Conservation (phyloP, 306 rosid genomes). For the Inga laurina region DNA sequence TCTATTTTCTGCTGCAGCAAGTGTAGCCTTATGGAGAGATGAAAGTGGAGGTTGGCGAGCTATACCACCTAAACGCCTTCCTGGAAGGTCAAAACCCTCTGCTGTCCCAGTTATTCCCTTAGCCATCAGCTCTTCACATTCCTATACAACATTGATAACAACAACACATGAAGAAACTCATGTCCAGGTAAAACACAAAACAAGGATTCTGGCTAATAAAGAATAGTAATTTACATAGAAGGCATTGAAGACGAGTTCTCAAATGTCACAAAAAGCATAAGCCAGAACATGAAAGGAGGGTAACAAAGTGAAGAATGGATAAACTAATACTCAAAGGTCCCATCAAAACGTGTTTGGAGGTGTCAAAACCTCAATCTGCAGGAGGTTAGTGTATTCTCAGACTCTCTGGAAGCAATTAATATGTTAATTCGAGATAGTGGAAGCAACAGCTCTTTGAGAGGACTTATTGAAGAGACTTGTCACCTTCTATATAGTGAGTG, state of each 20-base stretch:
- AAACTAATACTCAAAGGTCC: not conserved
- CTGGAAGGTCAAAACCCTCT: conserved; percentile 86
- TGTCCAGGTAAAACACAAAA: conserved; percentile 14
- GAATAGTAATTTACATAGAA: conserved; percentile 3
- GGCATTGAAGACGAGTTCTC: not conserved
- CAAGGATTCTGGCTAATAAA: not conserved
- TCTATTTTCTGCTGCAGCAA: conserved; percentile 87
- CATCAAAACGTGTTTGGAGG: too few species aligned
- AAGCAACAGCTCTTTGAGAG: too few species aligned
- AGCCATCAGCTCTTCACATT: conserved; percentile 84
- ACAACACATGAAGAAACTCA: not conserved
- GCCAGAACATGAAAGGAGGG: not conserved
- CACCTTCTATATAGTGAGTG: too few species aligned
- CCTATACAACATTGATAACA: conserved; percentile 49
- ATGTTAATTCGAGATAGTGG: too few species aligned
- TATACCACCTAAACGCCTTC: conserved; percentile 84
- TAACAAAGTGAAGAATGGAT: not conserved
- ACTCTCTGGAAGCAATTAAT: too few species aligned
- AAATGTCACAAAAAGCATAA: conserved; percentile 6
- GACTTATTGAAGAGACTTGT: too few species aligned
- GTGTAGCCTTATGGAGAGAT: conserved; percentile 66
- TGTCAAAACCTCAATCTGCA: too few species aligned
- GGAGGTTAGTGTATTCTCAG: too few species aligned
- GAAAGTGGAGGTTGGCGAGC: conserved; percentile 69
- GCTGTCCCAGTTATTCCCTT: conserved; percentile 80